phyloP scores from a whole-genome alignment of 768 basidiomycete species.

The Russula vinacea region DNA sequence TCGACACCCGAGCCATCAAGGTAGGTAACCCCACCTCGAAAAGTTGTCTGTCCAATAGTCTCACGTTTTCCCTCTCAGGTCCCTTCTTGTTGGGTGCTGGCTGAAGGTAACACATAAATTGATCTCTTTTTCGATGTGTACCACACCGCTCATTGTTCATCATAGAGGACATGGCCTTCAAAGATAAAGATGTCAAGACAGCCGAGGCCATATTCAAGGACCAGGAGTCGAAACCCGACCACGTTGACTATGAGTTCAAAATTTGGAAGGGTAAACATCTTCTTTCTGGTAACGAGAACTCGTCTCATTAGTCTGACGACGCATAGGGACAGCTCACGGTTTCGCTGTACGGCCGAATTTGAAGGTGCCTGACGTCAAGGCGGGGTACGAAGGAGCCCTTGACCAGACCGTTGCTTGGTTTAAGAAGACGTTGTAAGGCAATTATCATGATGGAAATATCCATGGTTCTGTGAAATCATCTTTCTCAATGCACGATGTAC shows the following conservation, averaged over 20 bases:
- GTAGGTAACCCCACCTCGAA: constrained; percentile 21
- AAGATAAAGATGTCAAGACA: constrained; percentile 31
- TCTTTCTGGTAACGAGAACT: background rate
- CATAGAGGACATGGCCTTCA: constrained; percentile 39
- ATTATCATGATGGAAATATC: background rate
- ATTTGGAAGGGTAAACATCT: constrained; percentile 37
- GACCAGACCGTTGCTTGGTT: constrained; percentile 45
- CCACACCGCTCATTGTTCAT: background rate
- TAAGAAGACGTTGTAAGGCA: constrained; percentile 38
- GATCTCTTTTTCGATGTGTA: background rate
- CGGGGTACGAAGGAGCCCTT: constrained; percentile 45
- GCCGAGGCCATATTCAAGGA: constrained; percentile 37
- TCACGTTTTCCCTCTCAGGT: constrained; percentile 28
- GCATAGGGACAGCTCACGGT: constrained; percentile 47
- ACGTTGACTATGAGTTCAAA: constrained; percentile 39
- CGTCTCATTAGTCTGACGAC: constrained; percentile 14
- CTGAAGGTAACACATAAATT: constrained; percentile 39
- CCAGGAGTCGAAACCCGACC: constrained; percentile 34
- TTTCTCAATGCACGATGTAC: background rate
- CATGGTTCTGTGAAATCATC: background rate
- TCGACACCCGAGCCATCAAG: constrained; percentile 40
- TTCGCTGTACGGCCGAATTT: constrained; percentile 50
- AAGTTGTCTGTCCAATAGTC: constrained; percentile 31
- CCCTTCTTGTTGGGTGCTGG: constrained; percentile 38
- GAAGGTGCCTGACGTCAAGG: constrained; percentile 42